Evolutionary conservation across 148 eudicot species (phyloP).

Genomic region (Chenopodium album): DNA sequence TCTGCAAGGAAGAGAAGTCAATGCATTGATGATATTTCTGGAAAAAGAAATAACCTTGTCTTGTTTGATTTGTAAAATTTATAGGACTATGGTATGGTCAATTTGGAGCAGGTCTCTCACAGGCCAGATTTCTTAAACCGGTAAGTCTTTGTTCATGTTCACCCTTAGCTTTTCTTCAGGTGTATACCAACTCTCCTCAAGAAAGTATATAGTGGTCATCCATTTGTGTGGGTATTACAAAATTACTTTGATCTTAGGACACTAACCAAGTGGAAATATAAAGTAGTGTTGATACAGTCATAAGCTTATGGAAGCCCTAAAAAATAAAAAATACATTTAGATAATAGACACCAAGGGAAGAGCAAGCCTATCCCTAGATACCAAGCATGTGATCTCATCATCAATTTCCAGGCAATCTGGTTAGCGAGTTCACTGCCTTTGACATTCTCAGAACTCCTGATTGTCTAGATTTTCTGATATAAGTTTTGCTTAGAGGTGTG

Average conservation of each 20-base stretch:
- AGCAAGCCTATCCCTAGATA: neutral
- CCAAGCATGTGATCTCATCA: neutral
- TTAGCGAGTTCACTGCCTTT: neutral
- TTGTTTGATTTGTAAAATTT: constrained; percentile 28
- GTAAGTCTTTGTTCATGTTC: constrained; percentile 33
- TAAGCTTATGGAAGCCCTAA: neutral
- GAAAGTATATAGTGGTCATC: neutral
- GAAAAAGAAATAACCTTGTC: neutral
- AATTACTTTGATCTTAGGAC: neutral
- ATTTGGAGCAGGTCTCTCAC: constrained; percentile 53
- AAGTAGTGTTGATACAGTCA: neutral
- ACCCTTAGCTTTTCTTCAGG: neutral
- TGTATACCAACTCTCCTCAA: neutral
- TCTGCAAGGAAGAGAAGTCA: neutral
- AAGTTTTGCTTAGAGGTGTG: neutral
- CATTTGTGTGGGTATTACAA: neutral
- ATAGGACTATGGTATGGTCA: constrained; percentile 69
- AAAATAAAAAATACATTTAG: neutral
- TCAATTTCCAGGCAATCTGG: neutral
- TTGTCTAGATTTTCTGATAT: neutral
- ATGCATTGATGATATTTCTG: neutral
- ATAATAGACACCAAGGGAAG: neutral
- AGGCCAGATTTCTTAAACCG: constrained; percentile 67
- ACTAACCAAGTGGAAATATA: neutral
- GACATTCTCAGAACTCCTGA: neutral